These are phyloP conservation scores for Eimeria praecox DNA, from an alignment of 169 alveolate species.

Conservation along the genomic window DNA sequence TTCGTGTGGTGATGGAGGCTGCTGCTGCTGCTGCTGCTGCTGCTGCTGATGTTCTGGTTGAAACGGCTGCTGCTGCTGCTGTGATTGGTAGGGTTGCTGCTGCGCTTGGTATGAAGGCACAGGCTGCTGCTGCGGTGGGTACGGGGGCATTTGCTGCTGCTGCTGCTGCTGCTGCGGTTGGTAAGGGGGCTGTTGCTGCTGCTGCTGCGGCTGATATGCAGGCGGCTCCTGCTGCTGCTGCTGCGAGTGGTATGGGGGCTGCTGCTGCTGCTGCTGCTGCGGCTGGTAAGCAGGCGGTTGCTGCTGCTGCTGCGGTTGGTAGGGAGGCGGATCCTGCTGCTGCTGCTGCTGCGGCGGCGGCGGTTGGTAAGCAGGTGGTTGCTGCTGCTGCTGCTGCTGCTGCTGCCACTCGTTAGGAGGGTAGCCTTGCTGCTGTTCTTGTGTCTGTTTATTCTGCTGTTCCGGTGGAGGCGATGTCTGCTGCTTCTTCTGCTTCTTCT, in stretches of 20 bases:
- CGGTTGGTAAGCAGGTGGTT: background rate
- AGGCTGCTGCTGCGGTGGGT: background rate
- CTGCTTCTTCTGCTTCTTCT: background rate
- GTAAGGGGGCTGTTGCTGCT: background rate
- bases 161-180: background rate
- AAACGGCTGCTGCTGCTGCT: background rate
- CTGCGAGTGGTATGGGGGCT: background rate
- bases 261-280: background rate
- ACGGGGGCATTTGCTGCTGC: too few species aligned
- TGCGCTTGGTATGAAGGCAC: background rate
- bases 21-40: background rate
- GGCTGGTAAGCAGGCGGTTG: background rate
- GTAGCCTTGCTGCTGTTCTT: background rate
- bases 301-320: constrained; percentile 16
- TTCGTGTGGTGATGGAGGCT: background rate
- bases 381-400: background rate
- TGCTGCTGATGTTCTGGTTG: background rate
- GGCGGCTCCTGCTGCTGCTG: background rate
- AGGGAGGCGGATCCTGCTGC: background rate
- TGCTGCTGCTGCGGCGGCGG: background rate
- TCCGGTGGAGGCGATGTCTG: background rate
- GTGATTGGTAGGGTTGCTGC: background rate
- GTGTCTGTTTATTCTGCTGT: background rate
- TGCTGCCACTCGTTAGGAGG: too few species aligned
- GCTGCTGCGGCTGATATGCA: background rate